A percentile compares a stretch with the other conserved stretches of the same genome.
These are phyloP conservation scores for Avena sativa DNA, from an alignment of 176 grass and related monocot species.

Conservation along the genomic window DNA sequence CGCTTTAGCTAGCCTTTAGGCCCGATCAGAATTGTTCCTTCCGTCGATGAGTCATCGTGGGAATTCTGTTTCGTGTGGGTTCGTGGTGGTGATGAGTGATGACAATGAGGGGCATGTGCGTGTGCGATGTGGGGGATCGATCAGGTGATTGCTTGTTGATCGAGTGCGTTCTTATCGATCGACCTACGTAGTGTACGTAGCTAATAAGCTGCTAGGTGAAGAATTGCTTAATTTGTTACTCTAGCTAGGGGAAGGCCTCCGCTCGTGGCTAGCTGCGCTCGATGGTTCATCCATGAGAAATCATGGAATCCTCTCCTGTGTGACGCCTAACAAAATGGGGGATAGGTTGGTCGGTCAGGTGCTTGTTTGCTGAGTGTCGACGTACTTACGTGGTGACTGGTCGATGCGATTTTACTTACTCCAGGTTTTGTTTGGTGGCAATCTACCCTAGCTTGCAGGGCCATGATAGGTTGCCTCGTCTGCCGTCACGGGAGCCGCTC, in stretches of 20 bases:
- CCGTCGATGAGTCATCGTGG: too few species aligned
- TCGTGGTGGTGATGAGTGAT: too few species aligned
- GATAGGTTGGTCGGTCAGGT: neutral
- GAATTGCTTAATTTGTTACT: neutral
- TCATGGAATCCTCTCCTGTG: too few species aligned
- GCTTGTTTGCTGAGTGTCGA: neutral
- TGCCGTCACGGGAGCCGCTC: neutral
- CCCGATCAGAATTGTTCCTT: slow-evolving; percentile 37
- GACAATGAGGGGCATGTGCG: neutral
- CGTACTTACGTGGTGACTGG: neutral
- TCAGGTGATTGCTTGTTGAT: neutral
- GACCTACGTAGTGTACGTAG: neutral
- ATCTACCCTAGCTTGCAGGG: neutral
- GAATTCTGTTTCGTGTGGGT: neutral
- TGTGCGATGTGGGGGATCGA: neutral
- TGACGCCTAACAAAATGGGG: too few species aligned
- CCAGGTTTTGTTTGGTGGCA: neutral
- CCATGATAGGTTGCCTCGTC: neutral
- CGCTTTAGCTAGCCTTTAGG: slow-evolving; percentile 20
- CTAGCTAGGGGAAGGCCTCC: too few species aligned
- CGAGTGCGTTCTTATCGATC: neutral
- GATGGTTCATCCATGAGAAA: too few species aligned
- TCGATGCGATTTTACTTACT: neutral
- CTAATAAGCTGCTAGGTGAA: neutral
- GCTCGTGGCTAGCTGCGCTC: neutral